Conservation (phyloP, 305 asterid genomes). For the Fraxinus albicans region DNA sequence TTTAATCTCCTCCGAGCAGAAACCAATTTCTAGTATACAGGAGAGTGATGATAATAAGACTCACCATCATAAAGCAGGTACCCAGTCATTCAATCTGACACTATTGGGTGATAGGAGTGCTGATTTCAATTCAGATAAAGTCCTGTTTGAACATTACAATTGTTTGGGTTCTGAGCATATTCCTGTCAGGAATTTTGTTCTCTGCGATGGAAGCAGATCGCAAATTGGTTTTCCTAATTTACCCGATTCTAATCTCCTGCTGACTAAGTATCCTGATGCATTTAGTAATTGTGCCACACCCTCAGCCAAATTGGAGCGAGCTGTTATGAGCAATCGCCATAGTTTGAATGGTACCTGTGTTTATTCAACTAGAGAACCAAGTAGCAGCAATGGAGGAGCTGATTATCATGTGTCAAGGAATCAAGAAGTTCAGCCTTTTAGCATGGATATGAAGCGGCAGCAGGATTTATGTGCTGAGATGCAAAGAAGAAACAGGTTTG, state of each 20-base stretch:
- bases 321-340: conserved; percentile 32
- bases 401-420: conserved; percentile 48
- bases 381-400: conserved; percentile 39
- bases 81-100: conserved; percentile 44
- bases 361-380: conserved; percentile 34
- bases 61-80: conserved; percentile 26
- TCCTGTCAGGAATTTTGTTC: conserved; percentile 44
- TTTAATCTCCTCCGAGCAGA: conserved; percentile 58
- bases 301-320: conserved; percentile 49
- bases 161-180: conserved; percentile 48
- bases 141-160: conserved; percentile 41
- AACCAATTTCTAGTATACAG: conserved; percentile 35
- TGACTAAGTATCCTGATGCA: conserved; percentile 83
- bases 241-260: conserved; percentile 61
- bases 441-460: conserved; percentile 52
- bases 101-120: conserved; percentile 34
- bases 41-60: conserved; percentile 31
- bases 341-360: conserved; percentile 47
- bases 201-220: conserved; percentile 55
- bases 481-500: conserved; percentile 76
- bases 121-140: conserved; percentile 44
- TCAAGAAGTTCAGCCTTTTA: conserved; percentile 51
- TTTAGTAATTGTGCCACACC: conserved; percentile 49
- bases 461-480: conserved; percentile 57
- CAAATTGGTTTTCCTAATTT: conserved; percentile 52